Conservation (phyloP, 2,329 filamentous ascomycete species). For the Verticillium dahliae region DNA sequence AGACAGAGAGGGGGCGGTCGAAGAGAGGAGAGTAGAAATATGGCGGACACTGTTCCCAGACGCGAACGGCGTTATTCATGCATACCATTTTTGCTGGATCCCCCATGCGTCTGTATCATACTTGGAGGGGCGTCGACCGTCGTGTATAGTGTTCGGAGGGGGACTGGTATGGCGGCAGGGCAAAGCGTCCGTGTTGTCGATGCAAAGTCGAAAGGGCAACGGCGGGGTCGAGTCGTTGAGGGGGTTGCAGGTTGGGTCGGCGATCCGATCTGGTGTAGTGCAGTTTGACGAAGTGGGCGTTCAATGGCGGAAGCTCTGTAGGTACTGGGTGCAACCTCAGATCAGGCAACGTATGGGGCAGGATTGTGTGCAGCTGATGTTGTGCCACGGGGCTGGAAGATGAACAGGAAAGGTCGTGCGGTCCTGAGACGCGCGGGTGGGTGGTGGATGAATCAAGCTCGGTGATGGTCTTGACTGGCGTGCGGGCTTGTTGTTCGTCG, state of each 20-base stretch:
- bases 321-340: background rate
- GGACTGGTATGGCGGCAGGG: background rate
- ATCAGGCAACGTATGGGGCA: background rate
- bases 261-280: background rate
- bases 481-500: background rate
- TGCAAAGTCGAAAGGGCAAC: slow-evolving; percentile 8
- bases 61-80: background rate
- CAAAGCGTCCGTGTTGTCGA: slow-evolving; percentile 9
- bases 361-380: background rate
- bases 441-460: background rate
- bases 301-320: background rate
- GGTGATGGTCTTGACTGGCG: background rate
- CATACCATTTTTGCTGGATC: slow-evolving; percentile 33
- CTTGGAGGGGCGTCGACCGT: slow-evolving; percentile 18
- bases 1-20: background rate
- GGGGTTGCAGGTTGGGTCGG: background rate
- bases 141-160: background rate
- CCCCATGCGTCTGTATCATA: slow-evolving; percentile 37
- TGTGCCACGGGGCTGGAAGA: background rate
- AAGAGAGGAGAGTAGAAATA: background rate
- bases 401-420: background rate
- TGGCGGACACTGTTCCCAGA: background rate
- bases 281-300: background rate
- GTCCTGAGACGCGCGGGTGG: background rate
- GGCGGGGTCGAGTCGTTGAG: slow-evolving; percentile 7